Evolutionary conservation across 257 asterid genomes (phyloP), one percentile per base, ranked within the genome.

Genomic region (Solanum medicagineum): DNA sequence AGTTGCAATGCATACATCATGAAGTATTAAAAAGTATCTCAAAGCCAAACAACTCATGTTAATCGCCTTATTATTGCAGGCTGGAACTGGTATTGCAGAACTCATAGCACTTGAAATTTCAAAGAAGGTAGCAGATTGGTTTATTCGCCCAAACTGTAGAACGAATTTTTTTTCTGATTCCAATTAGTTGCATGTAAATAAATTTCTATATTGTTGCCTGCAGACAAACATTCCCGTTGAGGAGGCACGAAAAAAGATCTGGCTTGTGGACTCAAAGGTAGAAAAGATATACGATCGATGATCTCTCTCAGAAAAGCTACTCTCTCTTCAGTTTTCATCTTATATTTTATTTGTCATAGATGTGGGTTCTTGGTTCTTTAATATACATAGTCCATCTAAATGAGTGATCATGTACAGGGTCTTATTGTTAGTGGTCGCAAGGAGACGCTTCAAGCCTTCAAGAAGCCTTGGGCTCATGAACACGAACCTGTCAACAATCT

Each of bases 21-120:
- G 75, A 59, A 14, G 15, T 65, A 81, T 14, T 45, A 14, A n/a
- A 47, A 49, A 14, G 74, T 19, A 62, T 44, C 59, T 83, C 32
- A 70, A 20, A 59, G 49, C 22, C 59, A 62, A 22, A 49, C 1
- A 8, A 9, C 63, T 70, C 49, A 56, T 56, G 8, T 57, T 71
- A n/a, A 17, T 84, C 59, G 10, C 75, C 84, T 54, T 84, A 65
- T 89, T 53, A 84, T 85, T 91, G 92, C 93, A 96, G 99, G 99
- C 99, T 86, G 99, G 99, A 84, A 96, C 98, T 54, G 98, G 99
- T 83, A 96, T 96, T 81, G 99, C 99, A 24, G 98, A 96, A 89
- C 97, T 97, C 73, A 94, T 97, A 85, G 99, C 99, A 83, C 98
- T 94, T 87, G 99, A 97, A 89, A 94, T 95, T 81, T 95, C 98